Evolutionary conservation across 352 stramenopile genomes (phyloP).

Genomic region (Stephanocyclus meneghinianus): DNA sequence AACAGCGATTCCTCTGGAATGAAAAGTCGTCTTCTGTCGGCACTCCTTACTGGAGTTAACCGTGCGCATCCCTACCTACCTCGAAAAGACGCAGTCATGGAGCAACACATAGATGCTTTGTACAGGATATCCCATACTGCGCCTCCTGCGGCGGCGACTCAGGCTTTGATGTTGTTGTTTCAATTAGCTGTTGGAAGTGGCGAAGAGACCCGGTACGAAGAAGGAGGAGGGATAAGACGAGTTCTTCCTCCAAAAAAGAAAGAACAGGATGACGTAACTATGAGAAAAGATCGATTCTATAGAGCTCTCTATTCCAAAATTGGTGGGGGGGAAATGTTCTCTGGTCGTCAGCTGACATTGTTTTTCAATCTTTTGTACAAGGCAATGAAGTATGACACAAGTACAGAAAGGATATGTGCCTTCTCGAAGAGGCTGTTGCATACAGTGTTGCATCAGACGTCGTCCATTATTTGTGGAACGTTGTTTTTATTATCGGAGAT

Average conservation of each 20-base stretch:
- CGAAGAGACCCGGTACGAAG: conserved; percentile 20
- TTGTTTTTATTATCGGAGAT: conserved; percentile 95
- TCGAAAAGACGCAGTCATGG: conserved; percentile 72
- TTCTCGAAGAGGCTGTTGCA: conserved; percentile 90
- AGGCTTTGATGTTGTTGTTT: conserved; percentile 95
- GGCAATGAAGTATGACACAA: conserved; percentile 92
- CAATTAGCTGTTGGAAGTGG: conserved; percentile 85
- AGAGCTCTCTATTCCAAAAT: conserved; percentile 95
- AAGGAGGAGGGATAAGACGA: background rate
- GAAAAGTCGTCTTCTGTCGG: conserved; percentile 92
- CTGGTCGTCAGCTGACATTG: conserved; percentile 92
- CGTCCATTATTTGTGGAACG: conserved; percentile 89
- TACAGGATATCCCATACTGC: conserved; percentile 86
- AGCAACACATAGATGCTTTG: conserved; percentile 84
- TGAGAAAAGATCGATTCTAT: conserved; percentile 95
- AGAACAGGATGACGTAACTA: conserved; percentile 29
- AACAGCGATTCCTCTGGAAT: conserved; percentile 71
- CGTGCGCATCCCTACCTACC: conserved; percentile 93
- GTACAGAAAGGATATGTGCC: conserved; percentile 84
- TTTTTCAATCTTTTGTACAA: conserved; percentile 98
- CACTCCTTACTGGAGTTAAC: conserved; percentile 97
- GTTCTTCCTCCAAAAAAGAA: conserved; percentile 1
- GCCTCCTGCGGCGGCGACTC: conserved; percentile 91
- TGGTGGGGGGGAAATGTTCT: conserved; percentile 86
- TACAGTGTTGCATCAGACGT: conserved; percentile 80